Percentiles rank a stretch among this genome's conserved stretches.
These are phyloP conservation scores for Xerocomellus amylosporus DNA, from an alignment of 768 basidiomycete genomes.

Conservation along the genomic window DNA sequence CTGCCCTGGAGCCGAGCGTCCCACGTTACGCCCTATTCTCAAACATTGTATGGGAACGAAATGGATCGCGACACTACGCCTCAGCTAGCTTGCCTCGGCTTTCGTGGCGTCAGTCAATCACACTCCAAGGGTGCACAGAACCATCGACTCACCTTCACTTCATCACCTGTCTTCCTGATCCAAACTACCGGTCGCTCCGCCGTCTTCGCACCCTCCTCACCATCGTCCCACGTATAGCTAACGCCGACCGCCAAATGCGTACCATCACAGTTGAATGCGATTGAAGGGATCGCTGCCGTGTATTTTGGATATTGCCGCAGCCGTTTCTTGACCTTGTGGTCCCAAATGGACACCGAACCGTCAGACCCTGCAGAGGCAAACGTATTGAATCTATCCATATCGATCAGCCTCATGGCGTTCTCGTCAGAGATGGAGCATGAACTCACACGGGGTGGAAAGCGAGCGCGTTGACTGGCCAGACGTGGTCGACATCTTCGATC, in stretches of 20 bases:
- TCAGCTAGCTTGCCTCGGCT: conserved; percentile 26
- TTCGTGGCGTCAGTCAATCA: not conserved
- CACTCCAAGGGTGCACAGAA: not conserved
- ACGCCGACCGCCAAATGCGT: conserved; percentile 78
- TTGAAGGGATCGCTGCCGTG: conserved; percentile 65
- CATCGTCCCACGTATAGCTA: conserved; percentile 90
- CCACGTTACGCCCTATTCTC: not conserved
- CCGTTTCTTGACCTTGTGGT: conserved; percentile 94
- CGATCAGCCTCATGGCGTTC: not conserved
- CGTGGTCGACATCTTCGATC: conserved; percentile 88
- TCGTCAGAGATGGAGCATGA: not conserved
- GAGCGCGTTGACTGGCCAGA: conserved; percentile 94
- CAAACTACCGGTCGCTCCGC: conserved; percentile 60
- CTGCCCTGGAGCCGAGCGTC: not conserved
- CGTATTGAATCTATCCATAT: conserved; percentile 68
- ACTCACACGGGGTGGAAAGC: conserved; percentile 87
- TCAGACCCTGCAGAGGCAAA: conserved; percentile 97
- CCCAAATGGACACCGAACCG: conserved; percentile 93
- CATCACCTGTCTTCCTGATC: conserved; percentile 67
- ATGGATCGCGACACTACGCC: not conserved
- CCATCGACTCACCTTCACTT: conserved; percentile 60
- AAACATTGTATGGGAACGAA: not conserved
- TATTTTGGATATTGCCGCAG: conserved; percentile 87
- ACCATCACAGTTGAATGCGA: conserved; percentile 84
- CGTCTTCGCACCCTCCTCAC: conserved; percentile 66